Conservation (phyloP, 192 early-diverging fungal genomes). For the Coemansia reversa region DNA sequence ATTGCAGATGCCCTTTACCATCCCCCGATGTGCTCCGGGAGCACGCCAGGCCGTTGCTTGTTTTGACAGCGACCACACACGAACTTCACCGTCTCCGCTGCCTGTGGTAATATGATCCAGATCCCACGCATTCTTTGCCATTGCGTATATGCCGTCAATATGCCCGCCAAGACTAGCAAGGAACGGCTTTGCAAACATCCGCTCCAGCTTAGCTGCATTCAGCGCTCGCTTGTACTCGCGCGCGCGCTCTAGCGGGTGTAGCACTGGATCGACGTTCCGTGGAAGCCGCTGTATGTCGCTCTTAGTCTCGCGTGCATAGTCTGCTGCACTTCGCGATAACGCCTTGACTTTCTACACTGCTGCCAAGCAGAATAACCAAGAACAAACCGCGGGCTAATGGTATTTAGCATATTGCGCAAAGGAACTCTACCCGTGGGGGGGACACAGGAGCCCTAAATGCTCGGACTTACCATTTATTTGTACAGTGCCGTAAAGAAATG, state of each 20-base stretch:
- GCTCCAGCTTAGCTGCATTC: conserved; percentile 89
- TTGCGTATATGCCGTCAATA: conserved; percentile 91
- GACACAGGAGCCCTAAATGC: too few species aligned
- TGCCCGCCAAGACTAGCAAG: conserved; percentile 87
- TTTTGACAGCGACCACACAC: conserved; percentile 83
- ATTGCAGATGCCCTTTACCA: conserved; percentile 82
- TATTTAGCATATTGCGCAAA: too few species aligned
- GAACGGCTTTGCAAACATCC: conserved; percentile 98
- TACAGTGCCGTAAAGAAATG: too few species aligned
- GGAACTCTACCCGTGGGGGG: too few species aligned
- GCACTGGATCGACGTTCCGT: conserved; percentile 82
- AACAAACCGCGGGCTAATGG: too few species aligned
- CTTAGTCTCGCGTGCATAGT: conserved; percentile 76
- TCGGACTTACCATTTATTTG: too few species aligned
- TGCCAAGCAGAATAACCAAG: neutral
- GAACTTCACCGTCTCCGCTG: conserved; percentile 93
- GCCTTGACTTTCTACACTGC: conserved; percentile 88
- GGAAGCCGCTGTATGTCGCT: conserved; percentile 86
- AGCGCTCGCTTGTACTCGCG: conserved; percentile 95
- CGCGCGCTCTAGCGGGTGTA: conserved; percentile 94
- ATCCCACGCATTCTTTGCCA: conserved; percentile 91
- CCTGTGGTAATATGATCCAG: conserved; percentile 84
- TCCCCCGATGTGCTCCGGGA: conserved; percentile 72
- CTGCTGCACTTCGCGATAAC: conserved; percentile 76
- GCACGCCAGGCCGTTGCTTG: conserved; percentile 77